These are phyloP conservation scores for Leccinum pallidistipes DNA, from an alignment of 1,284 basidiomycete genomes.

Conservation along the genomic window DNA sequence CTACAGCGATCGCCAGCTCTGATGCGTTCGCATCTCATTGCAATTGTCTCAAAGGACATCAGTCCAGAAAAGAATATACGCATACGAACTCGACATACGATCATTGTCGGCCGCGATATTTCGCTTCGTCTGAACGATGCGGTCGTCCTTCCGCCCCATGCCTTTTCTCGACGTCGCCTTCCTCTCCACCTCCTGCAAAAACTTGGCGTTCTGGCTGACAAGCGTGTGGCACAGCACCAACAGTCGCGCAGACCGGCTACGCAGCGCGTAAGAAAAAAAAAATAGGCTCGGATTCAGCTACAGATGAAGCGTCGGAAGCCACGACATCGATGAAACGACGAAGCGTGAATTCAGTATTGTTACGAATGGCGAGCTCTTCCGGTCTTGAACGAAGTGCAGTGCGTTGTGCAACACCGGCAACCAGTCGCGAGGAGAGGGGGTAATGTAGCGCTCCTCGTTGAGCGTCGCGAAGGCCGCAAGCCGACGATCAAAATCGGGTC, in stretches of 20 bases:
- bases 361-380: slow-evolving; percentile 86
- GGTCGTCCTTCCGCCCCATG: slow-evolving; percentile 50
- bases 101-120: slow-evolving; percentile 57
- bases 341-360: slow-evolving; percentile 77
- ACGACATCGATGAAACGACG: slow-evolving; percentile 74
- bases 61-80: slow-evolving; percentile 5
- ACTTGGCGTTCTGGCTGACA: slow-evolving; percentile 88
- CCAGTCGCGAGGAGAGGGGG: slow-evolving; percentile 70
- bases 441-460: slow-evolving; percentile 60
- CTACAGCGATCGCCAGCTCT: no score
- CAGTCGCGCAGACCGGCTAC: slow-evolving; percentile 45
- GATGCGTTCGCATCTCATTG: no score
- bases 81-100: slow-evolving; percentile 42
- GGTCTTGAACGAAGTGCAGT: slow-evolving; percentile 87
- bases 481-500: slow-evolving; percentile 92
- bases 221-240: slow-evolving; percentile 88
- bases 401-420: slow-evolving; percentile 83
- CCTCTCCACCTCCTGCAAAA: slow-evolving; percentile 60
- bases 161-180: slow-evolving; percentile 36
- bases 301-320: slow-evolving; percentile 20
- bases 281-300: slow-evolving; percentile 42
- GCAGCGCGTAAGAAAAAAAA: slow-evolving; percentile 42
- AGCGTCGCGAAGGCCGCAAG: slow-evolving; percentile 76
- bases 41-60: slow-evolving; percentile 37
- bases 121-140: slow-evolving; percentile 79